phyloP scores from a whole-genome alignment of 768 basidiomycete genomes.

The Lactarius tabidus region DNA sequence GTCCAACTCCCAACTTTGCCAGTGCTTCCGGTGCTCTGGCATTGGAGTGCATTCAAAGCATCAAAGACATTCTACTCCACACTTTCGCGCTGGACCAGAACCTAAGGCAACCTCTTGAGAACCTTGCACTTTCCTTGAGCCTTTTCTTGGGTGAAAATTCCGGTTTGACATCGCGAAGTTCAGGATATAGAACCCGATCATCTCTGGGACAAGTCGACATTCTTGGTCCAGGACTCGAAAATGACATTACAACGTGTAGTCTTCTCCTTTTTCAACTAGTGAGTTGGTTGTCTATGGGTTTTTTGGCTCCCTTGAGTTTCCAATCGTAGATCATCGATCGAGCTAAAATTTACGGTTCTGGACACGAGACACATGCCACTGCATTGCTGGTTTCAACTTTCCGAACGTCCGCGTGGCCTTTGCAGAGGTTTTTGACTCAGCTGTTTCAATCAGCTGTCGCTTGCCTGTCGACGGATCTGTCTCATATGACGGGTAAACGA shows the following conservation, averaged over 20 bases:
- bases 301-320: background rate
- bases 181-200: constrained; percentile 13
- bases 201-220: constrained; percentile 25
- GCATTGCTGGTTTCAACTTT: constrained; percentile 53
- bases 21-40: constrained; percentile 18
- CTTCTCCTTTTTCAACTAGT: constrained; percentile 25
- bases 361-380: constrained; percentile 39
- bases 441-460: constrained; percentile 59
- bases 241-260: constrained; percentile 20
- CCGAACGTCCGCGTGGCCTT: constrained; percentile 61
- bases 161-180: constrained; percentile 14
- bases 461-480: constrained; percentile 52
- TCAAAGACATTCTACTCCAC: constrained; percentile 23
- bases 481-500: constrained; percentile 33
- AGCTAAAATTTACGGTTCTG: constrained; percentile 20
- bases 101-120: constrained; percentile 21
- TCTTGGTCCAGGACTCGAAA: constrained; percentile 23
- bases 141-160: constrained; percentile 22
- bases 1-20: constrained; percentile 17
- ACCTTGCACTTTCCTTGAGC: constrained; percentile 24
- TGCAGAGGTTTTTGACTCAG: constrained; percentile 63
- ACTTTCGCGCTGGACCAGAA: constrained; percentile 18
- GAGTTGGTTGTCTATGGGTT: background rate
- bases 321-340: constrained; percentile 18
- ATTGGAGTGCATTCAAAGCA: constrained; percentile 24